Evolutionary conservation across 768 basidiomycete species (phyloP), one percentile per base, ranked within the genome.

Genomic region (Naganishia kalamii): DNA sequence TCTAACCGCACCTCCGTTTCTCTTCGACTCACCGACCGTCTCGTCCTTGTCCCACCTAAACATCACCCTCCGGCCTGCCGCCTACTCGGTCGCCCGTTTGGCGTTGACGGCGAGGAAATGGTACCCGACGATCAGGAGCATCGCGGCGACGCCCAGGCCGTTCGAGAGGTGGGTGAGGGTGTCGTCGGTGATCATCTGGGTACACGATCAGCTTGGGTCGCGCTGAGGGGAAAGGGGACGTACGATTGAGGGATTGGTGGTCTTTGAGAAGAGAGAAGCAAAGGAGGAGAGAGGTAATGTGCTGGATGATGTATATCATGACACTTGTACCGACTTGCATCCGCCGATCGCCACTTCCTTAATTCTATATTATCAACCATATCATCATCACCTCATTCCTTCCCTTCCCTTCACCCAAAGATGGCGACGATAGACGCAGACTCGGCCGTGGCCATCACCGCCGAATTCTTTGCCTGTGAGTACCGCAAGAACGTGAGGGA

Each of bases 51-150:
- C 7, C 51, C 19, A 5, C 51, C 21, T 6, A 4, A 4, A 19
- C 32, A 3, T 52, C 19, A 8, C 43, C 8, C 19, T 44, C 19
- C 43, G 43, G 6, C 11, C 7, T 43, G 19, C 32, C 27, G 13
- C 46, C 51, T 65, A 72, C 41, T 72, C 52, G 59, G 69, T 63
- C 71, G 75, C 73, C 67, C 77, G 65, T 66, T 83, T 83, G 43
- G 85, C 85, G 71, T 93, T 93, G 67, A 94, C 90, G 35, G 89
- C 87, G 57, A 97, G 81, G 72, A 94, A 85, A 80, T 97, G 93
- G 79, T 93, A 96, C 50, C 85, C 84, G 61, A 97, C 87, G 62
- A 92, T 87, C 5, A 88, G 86, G 70, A 90, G 72, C 87, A 97
- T 91, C 30, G 93, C 89, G 51, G 90, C 81, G 17, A 87, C 81